Percentiles rank a stretch among this genome's conserved stretches.
phyloP scores from a whole-genome alignment of 148 eudicot genomes.

The Diospyros kaki region DNA sequence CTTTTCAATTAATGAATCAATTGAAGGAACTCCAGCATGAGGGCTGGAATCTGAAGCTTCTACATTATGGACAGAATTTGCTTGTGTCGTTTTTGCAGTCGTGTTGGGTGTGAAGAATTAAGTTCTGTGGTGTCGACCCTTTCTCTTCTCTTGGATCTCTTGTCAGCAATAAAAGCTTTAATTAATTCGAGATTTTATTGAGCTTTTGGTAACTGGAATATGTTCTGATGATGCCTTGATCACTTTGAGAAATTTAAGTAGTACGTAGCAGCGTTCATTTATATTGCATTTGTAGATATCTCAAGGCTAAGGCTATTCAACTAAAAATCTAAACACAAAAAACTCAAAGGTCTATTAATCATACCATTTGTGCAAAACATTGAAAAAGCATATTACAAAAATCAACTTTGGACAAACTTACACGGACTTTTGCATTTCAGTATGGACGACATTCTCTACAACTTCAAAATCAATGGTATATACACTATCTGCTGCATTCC shows the following conservation, averaged over 20 bases:
- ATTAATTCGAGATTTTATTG: conserved; percentile 52
- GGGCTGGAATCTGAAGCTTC: conserved; percentile 1
- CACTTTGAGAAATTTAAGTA: conserved; percentile 26
- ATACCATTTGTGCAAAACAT: no score
- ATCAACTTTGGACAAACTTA: no score
- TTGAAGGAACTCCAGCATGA: background rate
- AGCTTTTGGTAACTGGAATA: conserved; percentile 36
- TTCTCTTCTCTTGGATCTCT: conserved; percentile 48
- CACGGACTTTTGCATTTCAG: background rate
- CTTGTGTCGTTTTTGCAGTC: conserved; percentile 17
- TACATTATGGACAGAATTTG: conserved; percentile 17
- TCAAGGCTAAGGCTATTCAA: background rate
- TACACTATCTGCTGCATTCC: no score
- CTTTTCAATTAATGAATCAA: no score
- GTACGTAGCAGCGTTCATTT: background rate
- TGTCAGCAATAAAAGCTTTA: conserved; percentile 49
- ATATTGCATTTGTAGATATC: background rate
- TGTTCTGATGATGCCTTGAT: conserved; percentile 16
- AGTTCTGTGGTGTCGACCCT: conserved; percentile 53
- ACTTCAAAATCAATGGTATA: no score
- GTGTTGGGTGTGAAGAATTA: conserved; percentile 50
- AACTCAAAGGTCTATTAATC: no score
- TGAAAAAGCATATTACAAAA: no score
- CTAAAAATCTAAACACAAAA: background rate
- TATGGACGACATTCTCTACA: no score